A percentile compares a stretch with the other conserved stretches of the same genome.
These are phyloP conservation scores for Eucalyptus pauciflora DNA, from an alignment of 345 rosid genomes.

Conservation along the genomic window DNA sequence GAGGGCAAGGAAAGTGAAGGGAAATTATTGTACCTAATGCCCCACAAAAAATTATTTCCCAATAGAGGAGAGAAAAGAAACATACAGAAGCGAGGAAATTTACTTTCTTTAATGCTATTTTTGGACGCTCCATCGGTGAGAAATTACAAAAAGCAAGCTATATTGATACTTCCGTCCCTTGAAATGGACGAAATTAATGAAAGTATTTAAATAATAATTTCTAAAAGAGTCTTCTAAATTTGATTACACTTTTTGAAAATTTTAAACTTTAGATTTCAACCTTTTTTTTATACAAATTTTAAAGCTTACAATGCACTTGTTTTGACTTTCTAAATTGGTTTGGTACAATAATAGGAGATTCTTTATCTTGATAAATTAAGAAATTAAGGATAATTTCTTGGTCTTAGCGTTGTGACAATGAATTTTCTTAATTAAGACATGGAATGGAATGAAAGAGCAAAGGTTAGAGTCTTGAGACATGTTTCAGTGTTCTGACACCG, in stretches of 20 bases:
- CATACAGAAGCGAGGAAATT: background rate
- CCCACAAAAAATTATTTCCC: background rate
- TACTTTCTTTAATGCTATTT: background rate
- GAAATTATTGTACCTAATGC: background rate
- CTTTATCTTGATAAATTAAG: background rate
- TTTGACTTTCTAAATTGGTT: background rate
- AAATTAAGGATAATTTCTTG: background rate
- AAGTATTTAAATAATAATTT: background rate
- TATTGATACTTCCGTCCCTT: background rate
- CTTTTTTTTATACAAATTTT: background rate
- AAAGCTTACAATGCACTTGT: background rate
- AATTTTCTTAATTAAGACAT: background rate
- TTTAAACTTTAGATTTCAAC: background rate
- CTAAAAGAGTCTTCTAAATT: rapidly evolving
- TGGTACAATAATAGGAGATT: background rate
- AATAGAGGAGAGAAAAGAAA: background rate
- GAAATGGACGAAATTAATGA: background rate
- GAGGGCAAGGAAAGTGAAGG: background rate
- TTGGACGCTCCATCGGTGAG: background rate
- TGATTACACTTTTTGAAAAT: rapidly evolving
- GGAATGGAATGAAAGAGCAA: background rate
- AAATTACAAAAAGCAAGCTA: background rate
- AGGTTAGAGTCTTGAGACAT: background rate
- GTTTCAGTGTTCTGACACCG: background rate
- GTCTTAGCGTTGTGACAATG: background rate